A percentile compares a stretch with the other conserved stretches of the same genome.
Conservation (phyloP, 306 rosid species). For the Sindora glabra region DNA sequence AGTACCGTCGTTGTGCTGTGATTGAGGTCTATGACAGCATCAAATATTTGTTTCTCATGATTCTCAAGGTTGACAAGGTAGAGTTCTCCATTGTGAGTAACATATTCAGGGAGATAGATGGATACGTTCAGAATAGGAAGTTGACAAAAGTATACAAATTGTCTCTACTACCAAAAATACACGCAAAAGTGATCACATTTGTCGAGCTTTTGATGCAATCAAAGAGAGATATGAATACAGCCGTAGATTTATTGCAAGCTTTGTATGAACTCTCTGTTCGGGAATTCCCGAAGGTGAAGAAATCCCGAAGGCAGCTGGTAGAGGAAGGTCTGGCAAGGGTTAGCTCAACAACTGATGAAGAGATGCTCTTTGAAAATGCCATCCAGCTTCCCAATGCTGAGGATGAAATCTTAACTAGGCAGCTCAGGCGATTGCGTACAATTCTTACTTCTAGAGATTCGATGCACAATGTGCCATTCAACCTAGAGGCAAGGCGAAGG, state of each 20-base stretch:
- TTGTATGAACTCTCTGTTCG: slow-evolving; percentile 44
- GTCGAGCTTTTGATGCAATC: slow-evolving; percentile 28
- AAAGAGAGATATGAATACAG: slow-evolving; percentile 21
- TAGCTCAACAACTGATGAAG: slow-evolving; percentile 15
- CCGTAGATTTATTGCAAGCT: slow-evolving; percentile 44
- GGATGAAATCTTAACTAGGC: slow-evolving; percentile 25
- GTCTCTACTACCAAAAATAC: slow-evolving; percentile 28
- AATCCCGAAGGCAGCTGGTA: slow-evolving; percentile 24
- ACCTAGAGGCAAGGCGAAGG: slow-evolving; percentile 44
- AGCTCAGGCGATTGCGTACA: slow-evolving; percentile 40
- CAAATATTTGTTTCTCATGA: slow-evolving; percentile 24
- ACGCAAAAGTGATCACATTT: slow-evolving; percentile 31
- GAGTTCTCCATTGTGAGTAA: slow-evolving; percentile 29
- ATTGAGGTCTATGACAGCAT: slow-evolving; percentile 50
- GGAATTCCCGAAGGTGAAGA: slow-evolving; percentile 32
- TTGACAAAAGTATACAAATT: slow-evolving; percentile 16
- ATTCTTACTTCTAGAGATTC: slow-evolving; percentile 53
- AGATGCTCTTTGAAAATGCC: slow-evolving; percentile 39
- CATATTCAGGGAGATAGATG: slow-evolving; percentile 27
- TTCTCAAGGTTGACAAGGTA: slow-evolving; percentile 24
- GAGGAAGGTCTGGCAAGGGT: slow-evolving; percentile 37
- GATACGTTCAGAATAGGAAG: slow-evolving; percentile 14
- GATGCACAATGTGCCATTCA: slow-evolving; percentile 44
- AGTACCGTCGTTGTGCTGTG: slow-evolving; percentile 49
- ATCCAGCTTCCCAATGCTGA: slow-evolving; percentile 32